Percentiles rank a stretch among this genome's conserved stretches.
Conservation (phyloP, 225 moss, liverwort and hornwort species). For the Antitrichia curtipendula region DNA sequence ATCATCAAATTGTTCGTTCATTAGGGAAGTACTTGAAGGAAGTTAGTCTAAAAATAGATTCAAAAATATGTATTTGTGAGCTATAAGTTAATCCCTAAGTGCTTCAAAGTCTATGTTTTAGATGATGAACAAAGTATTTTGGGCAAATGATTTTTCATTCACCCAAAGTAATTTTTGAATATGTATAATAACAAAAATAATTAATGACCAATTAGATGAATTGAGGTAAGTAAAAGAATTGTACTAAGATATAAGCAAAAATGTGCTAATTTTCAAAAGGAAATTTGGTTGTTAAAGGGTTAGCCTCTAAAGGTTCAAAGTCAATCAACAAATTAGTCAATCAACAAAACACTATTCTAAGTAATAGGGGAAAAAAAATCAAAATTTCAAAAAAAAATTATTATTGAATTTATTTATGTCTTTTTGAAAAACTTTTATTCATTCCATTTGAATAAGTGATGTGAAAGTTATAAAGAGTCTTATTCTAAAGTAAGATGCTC, state of each 20-base stretch:
- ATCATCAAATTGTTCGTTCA: background rate
- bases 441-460: background rate
- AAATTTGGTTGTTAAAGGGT: fast-evolving
- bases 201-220: background rate
- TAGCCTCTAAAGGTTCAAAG: background rate
- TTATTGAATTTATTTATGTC: background rate
- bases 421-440: background rate
- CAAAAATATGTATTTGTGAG: background rate
- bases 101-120: fast-evolving
- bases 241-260: background rate
- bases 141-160: background rate
- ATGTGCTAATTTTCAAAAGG: fast-evolving
- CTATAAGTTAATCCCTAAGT: fast-evolving
- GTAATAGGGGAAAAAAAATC: fast-evolving
- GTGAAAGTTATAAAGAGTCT: background rate
- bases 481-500: too few relatives aligned
- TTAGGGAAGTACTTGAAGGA: fast-evolving
- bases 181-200: too few relatives aligned
- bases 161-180: background rate
- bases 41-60: background rate
- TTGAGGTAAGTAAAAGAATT: background rate
- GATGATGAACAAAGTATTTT: background rate
- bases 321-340: too few relatives aligned
- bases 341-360: too few relatives aligned
- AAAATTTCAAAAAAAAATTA: background rate